Conservation (phyloP, 352 stramenopile genomes). For the Pythium aphanidermatum region DNA sequence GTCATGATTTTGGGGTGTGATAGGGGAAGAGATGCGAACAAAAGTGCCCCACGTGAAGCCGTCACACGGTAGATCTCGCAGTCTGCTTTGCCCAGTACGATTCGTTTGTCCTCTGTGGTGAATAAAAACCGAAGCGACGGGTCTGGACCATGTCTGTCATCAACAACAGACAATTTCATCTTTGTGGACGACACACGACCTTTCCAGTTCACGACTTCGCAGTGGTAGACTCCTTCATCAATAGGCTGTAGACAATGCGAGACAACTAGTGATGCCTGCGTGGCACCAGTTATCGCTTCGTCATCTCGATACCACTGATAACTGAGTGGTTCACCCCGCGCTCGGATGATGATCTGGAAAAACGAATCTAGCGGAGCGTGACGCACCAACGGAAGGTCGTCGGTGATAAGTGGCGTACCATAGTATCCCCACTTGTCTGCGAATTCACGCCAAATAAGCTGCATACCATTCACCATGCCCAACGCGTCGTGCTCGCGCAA, state of each 20-base stretch:
- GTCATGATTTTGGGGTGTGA: neutral
- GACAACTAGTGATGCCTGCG: slow-evolving; percentile 39
- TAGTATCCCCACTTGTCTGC: slow-evolving; percentile 63
- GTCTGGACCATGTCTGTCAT: slow-evolving; percentile 34
- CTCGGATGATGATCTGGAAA: slow-evolving; percentile 36
- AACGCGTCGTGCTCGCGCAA: slow-evolving; percentile 3
- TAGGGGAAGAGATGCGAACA: slow-evolving; percentile 6
- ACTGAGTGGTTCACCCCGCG: slow-evolving; percentile 54
- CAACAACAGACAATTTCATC: slow-evolving; percentile 38
- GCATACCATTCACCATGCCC: slow-evolving; percentile 18
- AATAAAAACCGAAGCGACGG: slow-evolving; percentile 37
- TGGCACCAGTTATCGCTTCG: slow-evolving; percentile 28
- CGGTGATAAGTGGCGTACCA: slow-evolving; percentile 39
- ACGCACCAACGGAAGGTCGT: slow-evolving; percentile 32
- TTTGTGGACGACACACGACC: slow-evolving; percentile 23
- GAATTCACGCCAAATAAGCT: slow-evolving; percentile 38
- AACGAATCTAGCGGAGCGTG: slow-evolving; percentile 41
- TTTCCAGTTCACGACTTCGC: slow-evolving; percentile 50
- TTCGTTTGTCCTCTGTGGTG: slow-evolving; percentile 11
- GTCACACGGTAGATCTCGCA: slow-evolving; percentile 29
- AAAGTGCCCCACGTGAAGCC: slow-evolving; percentile 28
- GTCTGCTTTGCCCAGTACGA: neutral
- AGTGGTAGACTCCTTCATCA: slow-evolving; percentile 57
- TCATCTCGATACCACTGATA: slow-evolving; percentile 62
- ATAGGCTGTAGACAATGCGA: slow-evolving; percentile 44